Evolutionary conservation across 768 basidiomycete genomes (phyloP), one percentile per base, ranked within the genome.

Genomic region (Lentinula sp.): DNA sequence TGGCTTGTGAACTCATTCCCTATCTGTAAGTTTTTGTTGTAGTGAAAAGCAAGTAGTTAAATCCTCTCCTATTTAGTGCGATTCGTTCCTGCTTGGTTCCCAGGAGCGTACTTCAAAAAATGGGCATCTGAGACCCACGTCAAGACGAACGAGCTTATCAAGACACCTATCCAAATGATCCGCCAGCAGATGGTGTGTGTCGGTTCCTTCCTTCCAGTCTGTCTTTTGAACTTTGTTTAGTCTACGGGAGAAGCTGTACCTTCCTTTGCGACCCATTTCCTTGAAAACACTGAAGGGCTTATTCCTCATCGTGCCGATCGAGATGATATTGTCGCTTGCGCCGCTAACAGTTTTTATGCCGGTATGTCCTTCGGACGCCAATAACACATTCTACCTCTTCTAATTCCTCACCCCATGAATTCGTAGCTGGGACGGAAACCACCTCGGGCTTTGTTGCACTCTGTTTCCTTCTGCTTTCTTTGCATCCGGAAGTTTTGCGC

Each of bases 1-100:
- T 63, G 32, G 35, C 48, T 63, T 36, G 62, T 63, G 10, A 60
- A 60, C 57, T 43, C 74, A 7, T 59, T 76, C 0, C 77, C 76
- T 6, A 61, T 68, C 2, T 32, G 51, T 52, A 23, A 52, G 51
- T 37, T 33, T 52, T 6, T 6, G 13, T 15, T 52, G 6, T 13
- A 35, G 4, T 9, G 18, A 48, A 28, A 23, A 48, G 18, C 28
- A 45, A 45, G 46, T 48, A 10, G n/a, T 45, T 52, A 5, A 52
- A 20, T 16, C 6, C 6, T 32, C 13, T 33, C 8, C 10, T 37
- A 10, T 23, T 13, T 20, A 70, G 70, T 28, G 9, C 12, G 65
- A 46, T 61, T 72, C 20, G 66, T 78, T 52, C 75, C 75, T 12
- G 68, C 68, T n/a, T 76, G 75, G 75, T 67, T 78, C 59, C 75